Percentiles rank a stretch among this genome's conserved stretches.
phyloP scores from a whole-genome alignment of 768 basidiomycete genomes.

The Butyriboletus loyo region DNA sequence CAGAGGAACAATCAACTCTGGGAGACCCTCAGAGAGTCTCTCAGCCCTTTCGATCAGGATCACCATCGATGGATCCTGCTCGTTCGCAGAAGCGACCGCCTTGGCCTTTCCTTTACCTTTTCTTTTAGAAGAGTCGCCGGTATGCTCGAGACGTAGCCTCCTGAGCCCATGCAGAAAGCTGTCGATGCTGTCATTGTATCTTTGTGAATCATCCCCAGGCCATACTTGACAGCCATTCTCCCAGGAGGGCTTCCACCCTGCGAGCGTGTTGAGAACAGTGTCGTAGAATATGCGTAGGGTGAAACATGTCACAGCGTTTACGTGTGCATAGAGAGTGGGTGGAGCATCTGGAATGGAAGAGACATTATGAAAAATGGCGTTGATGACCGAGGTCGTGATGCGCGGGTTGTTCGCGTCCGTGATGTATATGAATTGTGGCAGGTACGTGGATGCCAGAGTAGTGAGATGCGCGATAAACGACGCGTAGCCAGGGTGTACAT shows the following conservation, averaged over 20 bases:
- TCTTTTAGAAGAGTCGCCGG: slow-evolving; percentile 6
- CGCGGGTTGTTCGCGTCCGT: slow-evolving; percentile 53
- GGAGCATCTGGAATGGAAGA: slow-evolving; percentile 12
- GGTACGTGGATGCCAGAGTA: slow-evolving; percentile 33
- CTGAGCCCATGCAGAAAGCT: slow-evolving; percentile 64
- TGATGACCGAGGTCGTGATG: slow-evolving; percentile 40
- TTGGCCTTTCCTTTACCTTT: slow-evolving; percentile 35
- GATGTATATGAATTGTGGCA: slow-evolving; percentile 68
- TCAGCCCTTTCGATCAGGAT: slow-evolving; percentile 69
- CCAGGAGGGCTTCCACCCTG: slow-evolving; percentile 56
- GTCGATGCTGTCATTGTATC: slow-evolving; percentile 67
- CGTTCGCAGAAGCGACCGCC: slow-evolving; percentile 11
- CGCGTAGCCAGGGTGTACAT: slow-evolving; percentile 24
- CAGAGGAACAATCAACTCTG: slow-evolving; percentile 67
- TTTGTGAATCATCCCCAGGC: slow-evolving; percentile 38
- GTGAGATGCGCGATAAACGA: slow-evolving; percentile 24
- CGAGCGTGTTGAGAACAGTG: slow-evolving; percentile 57
- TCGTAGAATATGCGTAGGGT: slow-evolving; percentile 64
- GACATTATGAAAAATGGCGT: slow-evolving; percentile 11
- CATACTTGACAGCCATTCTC: slow-evolving; percentile 60
- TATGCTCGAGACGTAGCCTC: slow-evolving; percentile 33
- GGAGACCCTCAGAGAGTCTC: slow-evolving; percentile 55
- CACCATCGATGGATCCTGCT: slow-evolving; percentile 41
- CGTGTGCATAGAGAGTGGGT: slow-evolving; percentile 40
- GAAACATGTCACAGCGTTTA: slow-evolving; percentile 61